phyloP scores from a whole-genome alignment of 140 eudicot species.

The Cichorium intybus region DNA sequence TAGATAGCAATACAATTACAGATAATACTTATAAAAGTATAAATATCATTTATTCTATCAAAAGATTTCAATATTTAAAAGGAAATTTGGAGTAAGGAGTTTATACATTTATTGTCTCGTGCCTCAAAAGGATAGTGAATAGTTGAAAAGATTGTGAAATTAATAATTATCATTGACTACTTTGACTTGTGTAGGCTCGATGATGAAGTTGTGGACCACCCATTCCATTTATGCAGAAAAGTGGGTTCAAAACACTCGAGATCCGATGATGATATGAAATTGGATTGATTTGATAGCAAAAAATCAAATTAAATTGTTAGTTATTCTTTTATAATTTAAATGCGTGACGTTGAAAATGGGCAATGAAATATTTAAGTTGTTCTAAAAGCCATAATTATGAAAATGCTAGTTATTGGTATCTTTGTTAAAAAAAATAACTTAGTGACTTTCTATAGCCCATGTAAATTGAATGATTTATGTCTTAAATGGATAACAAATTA shows the following conservation, averaged over 20 bases:
- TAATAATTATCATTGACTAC: not conserved
- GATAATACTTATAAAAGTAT: too few relatives aligned
- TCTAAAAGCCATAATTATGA: too few relatives aligned
- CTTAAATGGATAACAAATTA: too few relatives aligned
- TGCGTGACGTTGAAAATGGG: too few relatives aligned
- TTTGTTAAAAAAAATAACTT: too few relatives aligned
- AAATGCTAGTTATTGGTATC: too few relatives aligned
- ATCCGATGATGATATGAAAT: constrained; percentile 10
- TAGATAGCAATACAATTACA: too few relatives aligned
- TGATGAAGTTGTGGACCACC: not conserved
- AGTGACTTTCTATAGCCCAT: too few relatives aligned
- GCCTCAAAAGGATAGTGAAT: constrained; percentile 6
- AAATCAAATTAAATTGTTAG: not conserved
- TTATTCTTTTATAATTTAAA: not conserved
- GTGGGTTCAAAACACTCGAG: constrained; percentile 12
- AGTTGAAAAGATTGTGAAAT: constrained; percentile 6
- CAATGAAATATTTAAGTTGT: too few relatives aligned
- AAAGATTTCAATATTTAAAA: not conserved
- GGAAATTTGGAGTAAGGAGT: too few relatives aligned
- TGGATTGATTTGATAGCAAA: constrained; percentile 2
- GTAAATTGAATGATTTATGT: too few relatives aligned
- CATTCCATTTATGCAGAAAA: constrained; percentile 6
- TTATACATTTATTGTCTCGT: not conserved
- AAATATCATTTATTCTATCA: not conserved
- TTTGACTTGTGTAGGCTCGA: not conserved